phyloP scores from a whole-genome alignment of 2,329 filamentous ascomycete genomes.

The Zymoseptoria pseudotritici region DNA sequence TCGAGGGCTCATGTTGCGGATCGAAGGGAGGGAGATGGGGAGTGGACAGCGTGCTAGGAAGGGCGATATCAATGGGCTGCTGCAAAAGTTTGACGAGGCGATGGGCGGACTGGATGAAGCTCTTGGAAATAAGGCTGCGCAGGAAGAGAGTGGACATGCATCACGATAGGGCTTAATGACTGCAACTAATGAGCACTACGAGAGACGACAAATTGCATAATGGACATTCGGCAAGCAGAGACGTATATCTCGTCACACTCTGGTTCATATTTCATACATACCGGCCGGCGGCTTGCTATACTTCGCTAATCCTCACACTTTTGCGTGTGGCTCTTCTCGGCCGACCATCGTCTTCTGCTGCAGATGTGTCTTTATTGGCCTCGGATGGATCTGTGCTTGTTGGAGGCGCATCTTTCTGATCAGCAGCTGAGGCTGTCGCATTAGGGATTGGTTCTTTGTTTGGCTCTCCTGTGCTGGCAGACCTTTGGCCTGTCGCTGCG shows the following conservation, averaged over 20 bases:
- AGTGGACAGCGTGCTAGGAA: conserved; percentile 27
- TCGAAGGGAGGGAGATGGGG: conserved; percentile 44
- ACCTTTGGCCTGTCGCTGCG: background rate
- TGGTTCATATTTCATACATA: background rate
- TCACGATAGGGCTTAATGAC: background rate
- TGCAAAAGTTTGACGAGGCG: conserved; percentile 31
- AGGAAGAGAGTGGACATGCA: background rate
- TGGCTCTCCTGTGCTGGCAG: background rate
- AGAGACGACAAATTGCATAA: background rate
- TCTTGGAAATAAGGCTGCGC: conserved; percentile 10
- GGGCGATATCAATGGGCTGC: conserved; percentile 32
- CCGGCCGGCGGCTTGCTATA: conserved; percentile 4
- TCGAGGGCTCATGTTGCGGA: conserved; percentile 52
- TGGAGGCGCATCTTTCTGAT: background rate
- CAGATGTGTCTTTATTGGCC: background rate
- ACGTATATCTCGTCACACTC: background rate
- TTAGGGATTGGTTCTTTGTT: conserved; percentile 1
- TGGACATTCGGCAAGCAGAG: background rate
- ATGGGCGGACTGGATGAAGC: conserved; percentile 32
- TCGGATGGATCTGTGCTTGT: background rate
- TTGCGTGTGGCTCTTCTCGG: conserved; percentile 24
- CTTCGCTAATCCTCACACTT: conserved; percentile 28
- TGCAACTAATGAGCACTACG: background rate
- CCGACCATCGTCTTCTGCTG: conserved; percentile 5
- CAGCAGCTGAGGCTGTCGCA: background rate